A percentile compares a stretch with the other conserved stretches of the same genome.
Evolutionary conservation across 495 filamentous ascomycete genomes (phyloP).

Genomic region (Penicillium diatomitis): DNA sequence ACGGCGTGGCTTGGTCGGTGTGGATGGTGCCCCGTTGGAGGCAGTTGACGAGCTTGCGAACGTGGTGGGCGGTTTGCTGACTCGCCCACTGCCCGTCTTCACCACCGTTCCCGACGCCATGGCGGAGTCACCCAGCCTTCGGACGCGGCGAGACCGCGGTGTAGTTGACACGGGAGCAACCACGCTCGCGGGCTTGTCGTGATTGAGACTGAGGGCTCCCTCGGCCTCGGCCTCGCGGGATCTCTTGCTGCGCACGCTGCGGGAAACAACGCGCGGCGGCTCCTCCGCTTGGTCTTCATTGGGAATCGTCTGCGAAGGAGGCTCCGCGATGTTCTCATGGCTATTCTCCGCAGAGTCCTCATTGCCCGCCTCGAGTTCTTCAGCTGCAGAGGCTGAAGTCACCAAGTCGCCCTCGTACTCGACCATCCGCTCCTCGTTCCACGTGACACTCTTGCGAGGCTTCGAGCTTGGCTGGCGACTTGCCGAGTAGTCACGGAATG

Average conservation of each 20-base stretch:
- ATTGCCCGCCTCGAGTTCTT: slow-evolving; percentile 1
- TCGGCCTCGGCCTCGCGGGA: slow-evolving; percentile 11
- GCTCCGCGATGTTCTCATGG: no score
- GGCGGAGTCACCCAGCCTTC: slow-evolving; percentile 23
- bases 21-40: slow-evolving; percentile 8
- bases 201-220: slow-evolving; percentile 1
- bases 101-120: slow-evolving; percentile 16
- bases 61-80: slow-evolving; percentile 13
- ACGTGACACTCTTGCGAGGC: slow-evolving; percentile 26
- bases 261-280: background rate
- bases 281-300: no score
- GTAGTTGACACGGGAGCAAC: slow-evolving; percentile 18
- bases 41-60: slow-evolving; percentile 2
- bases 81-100: slow-evolving; percentile 14
- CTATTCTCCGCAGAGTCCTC: background rate
- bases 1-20: slow-evolving; percentile 27
- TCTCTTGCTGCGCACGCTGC: slow-evolving; percentile 19
- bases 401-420: slow-evolving; percentile 9
- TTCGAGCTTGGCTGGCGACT: background rate
- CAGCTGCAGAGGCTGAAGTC: slow-evolving; percentile 1
- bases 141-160: slow-evolving; percentile 27
- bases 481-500: background rate
- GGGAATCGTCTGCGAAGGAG: no score
- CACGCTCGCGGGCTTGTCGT: slow-evolving; percentile 4
- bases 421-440: slow-evolving; percentile 37